Evolutionary conservation across 2,329 filamentous ascomycete genomes (phyloP).

Genomic region (Drechmeria coniospora): DNA sequence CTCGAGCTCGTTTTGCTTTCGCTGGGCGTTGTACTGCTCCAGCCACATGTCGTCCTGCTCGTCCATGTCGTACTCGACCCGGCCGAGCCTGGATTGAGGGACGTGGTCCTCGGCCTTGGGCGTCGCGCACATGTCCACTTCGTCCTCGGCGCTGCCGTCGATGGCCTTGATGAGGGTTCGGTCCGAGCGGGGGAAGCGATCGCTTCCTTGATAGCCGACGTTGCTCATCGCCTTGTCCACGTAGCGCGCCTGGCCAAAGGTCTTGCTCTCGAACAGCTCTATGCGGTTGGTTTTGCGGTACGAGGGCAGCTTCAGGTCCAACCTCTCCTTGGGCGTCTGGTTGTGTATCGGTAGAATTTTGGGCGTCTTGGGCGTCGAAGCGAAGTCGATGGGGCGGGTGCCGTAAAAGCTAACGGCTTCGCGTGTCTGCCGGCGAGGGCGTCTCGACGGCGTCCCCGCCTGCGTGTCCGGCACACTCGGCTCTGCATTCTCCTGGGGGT

Average conservation of each 20-base stretch:
- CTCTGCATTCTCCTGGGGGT: constrained; percentile 16
- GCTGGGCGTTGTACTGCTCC: constrained; percentile 63
- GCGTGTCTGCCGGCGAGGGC: constrained; percentile 29
- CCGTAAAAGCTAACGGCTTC: constrained; percentile 39
- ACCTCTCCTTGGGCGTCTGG: constrained; percentile 63
- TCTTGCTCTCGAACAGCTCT: constrained; percentile 67
- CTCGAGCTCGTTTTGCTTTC: constrained; percentile 60
- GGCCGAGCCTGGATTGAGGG: constrained; percentile 40
- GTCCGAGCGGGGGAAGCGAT: constrained; percentile 69
- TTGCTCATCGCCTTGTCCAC: constrained; percentile 94
- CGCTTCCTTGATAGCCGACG: constrained; percentile 89
- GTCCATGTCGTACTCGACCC: constrained; percentile 98
- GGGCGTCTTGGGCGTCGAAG: constrained; percentile 35
- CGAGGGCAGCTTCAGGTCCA: constrained; percentile 62
- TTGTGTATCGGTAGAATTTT: constrained; percentile 63
- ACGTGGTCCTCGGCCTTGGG: constrained; percentile 14
- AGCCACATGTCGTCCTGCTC: constrained; percentile 98
- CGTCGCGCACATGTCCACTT: constrained; percentile 28
- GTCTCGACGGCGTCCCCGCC: constrained; percentile 18
- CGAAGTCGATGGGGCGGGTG: constrained; percentile 27
- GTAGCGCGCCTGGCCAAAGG: constrained; percentile 72
- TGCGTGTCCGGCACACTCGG: constrained; percentile 15
- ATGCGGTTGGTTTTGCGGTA: constrained; percentile 70
- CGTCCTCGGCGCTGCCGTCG: constrained; percentile 44
- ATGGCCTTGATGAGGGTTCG: constrained; percentile 51